phyloP scores from a whole-genome alignment of 257 asterid genomes.

The Solanum ahanhuiri region DNA sequence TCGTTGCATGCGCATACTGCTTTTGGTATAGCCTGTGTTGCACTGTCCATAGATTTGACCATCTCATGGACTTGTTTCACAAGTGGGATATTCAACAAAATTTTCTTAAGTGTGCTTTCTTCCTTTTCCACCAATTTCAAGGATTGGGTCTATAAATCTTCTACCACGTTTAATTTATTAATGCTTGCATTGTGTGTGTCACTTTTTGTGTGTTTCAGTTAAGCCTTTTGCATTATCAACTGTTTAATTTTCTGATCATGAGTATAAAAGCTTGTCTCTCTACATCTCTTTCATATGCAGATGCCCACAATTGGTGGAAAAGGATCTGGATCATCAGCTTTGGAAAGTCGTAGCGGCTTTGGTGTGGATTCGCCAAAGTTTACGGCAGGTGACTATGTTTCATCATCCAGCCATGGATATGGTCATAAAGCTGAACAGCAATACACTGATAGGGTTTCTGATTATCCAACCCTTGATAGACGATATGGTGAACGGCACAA shows the following conservation, averaged over 20 bases:
- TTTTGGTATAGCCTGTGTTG: too few relatives aligned
- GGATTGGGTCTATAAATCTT: too few relatives aligned
- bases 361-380: slow-evolving; percentile 67
- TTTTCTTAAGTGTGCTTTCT: too few relatives aligned
- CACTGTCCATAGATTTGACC: too few relatives aligned
- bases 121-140: too few relatives aligned
- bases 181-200: not conserved
- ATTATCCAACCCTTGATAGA: slow-evolving; percentile 64
- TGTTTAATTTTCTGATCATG: not conserved
- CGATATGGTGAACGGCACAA: slow-evolving; percentile 59
- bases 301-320: slow-evolving; percentile 49
- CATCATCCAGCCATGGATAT: slow-evolving; percentile 63
- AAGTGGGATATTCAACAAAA: too few relatives aligned
- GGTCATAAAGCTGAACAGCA: slow-evolving; percentile 65
- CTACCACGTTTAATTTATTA: too few relatives aligned
- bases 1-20: too few relatives aligned
- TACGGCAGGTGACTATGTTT: slow-evolving; percentile 43
- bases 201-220: not conserved
- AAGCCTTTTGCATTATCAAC: not conserved
- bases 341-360: slow-evolving; percentile 69
- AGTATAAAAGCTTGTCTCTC: not conserved
- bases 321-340: slow-evolving; percentile 49
- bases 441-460: slow-evolving; percentile 59
- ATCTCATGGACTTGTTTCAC: too few relatives aligned
- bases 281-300: slow-evolving; percentile 22